These are phyloP conservation scores for Jacaranda copaia DNA, from an alignment of 257 asterid genomes.

Conservation along the genomic window DNA sequence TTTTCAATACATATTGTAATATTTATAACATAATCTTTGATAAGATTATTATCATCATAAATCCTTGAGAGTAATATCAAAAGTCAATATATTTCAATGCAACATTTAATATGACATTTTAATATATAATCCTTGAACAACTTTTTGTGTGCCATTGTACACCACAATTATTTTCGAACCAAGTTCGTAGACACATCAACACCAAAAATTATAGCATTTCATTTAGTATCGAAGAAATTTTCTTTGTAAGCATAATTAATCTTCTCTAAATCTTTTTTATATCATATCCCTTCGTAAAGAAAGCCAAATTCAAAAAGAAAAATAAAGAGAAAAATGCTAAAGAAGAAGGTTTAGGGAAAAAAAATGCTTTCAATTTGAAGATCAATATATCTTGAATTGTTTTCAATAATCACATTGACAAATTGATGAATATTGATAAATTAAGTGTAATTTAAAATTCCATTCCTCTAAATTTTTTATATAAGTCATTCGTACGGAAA, in stretches of 20 bases:
- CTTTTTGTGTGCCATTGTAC: background rate
- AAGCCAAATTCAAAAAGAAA: slow-evolving; percentile 3
- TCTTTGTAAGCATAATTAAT: background rate
- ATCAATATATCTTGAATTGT: background rate
- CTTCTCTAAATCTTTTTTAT: no score
- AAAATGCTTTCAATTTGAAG: slow-evolving; percentile 7
- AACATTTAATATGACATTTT: background rate
- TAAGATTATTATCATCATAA: background rate
- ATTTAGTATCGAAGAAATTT: background rate
- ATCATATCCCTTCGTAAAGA: slow-evolving; percentile 14
- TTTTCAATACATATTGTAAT: background rate
- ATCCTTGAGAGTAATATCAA: background rate
- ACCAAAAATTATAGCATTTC: background rate
- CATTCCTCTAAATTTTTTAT: no score
- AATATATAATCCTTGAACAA: background rate
- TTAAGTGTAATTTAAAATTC: no score
- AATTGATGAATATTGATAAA: no score
- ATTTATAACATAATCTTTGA: background rate
- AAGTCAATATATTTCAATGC: background rate
- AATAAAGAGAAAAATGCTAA: background rate
- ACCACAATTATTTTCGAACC: background rate
- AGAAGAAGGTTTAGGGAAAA: background rate
- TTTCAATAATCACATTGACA: background rate
- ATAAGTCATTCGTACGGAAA: no score
- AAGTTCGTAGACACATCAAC: background rate